Evolutionary conservation across 1,284 basidiomycete genomes (phyloP), one percentile per base, ranked within the genome.

Genomic region (Tilletia caries): DNA sequence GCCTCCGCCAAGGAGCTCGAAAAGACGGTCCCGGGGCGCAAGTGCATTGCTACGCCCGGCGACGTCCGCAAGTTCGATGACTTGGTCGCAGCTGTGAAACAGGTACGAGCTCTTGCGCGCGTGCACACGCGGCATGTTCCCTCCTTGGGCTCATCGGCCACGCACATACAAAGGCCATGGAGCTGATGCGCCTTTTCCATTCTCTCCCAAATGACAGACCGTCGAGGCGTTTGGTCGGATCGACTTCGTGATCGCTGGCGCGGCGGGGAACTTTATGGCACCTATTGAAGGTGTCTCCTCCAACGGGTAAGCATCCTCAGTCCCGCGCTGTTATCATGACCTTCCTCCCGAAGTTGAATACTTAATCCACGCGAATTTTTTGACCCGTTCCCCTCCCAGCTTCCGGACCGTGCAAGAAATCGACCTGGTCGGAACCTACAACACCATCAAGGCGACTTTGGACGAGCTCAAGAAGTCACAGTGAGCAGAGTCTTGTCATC

Each of bases 391-490:
- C 33, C 23, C 58, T 37, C 32, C 0, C 58, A 62, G 58, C 0
- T 98, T 98, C 87, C 89, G 87, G 83, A 94, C 94, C 0, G 94
- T 98, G 32, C 87, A 97, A 70, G 92, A 95, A 81, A 98, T 98
- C 76, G 95, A 98, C 84, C 90, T 93, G 37, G 65, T 96, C 48
- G 95, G 95, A 32, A 94, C 92, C 1, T 98, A 90, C 86, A 91
- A 97, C 85, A 97, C 95, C 8, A 88, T 97, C 84, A 95, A 96
- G 83, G 93, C 93, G 0, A 95, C 93, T 0, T 84, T 67, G 12
- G 32, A 58, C 33, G 50, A 67, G 37, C 50, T 67, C 34, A 67
- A 67, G 54, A 67, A 67, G 66, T 54, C 50, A 12, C 66, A 67
- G 43, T 62, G 58, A 62, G 58, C 10, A 34, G 18, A 34, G 2